Evolutionary conservation across 805 yeast genomes (phyloP), one percentile per base, ranked within the genome.

Genomic region (Spathaspora hagerdaliae): DNA sequence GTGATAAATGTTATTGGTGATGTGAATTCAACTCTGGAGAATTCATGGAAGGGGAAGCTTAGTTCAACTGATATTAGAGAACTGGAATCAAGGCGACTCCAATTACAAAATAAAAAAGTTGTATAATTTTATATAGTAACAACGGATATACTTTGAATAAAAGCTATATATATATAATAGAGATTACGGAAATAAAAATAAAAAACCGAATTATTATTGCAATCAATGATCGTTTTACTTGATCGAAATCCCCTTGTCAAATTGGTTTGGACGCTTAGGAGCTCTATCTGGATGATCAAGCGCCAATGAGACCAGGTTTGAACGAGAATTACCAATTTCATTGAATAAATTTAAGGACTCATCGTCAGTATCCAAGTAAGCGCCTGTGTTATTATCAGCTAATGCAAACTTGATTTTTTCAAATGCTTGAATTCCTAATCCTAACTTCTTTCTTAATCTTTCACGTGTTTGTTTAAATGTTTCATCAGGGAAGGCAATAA

Each of bases 231-330:
- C 11, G 39, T 11, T 13, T 45, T 44, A 69, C 45, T 63, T 67
- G 34, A 72, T 71, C 14, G 74, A 69, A 40, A 72, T 71, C 14
- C 76, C 76, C 53, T 68, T 71, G 42, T 72, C 77, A 43, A 61
- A 61, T 15, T 61, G 64, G 42, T 53, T 60, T 40, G 58, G 57
- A 27, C 69, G 65, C 40, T 63, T 65, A n/a, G 82, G 76, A 36
- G 82, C 71, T 57, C 94, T 78, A 60, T 89, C 97, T 1, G 94
- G 90, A 57, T 88, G 96, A 59, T 94, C 97, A 59, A 94, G 70
- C 27, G 91, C 95, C 42, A 94, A 67, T 31, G 72, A 74, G 47
- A 78, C 83, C 38, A 71, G 71, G 8, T 71, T 68, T 13, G 69
- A 60, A 13, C 58, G 52, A 33, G 57, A 59, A 31, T 51, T 51